phyloP scores from a whole-genome alignment of 202 grass and related monocot genomes.

The Musa balbisiana region DNA sequence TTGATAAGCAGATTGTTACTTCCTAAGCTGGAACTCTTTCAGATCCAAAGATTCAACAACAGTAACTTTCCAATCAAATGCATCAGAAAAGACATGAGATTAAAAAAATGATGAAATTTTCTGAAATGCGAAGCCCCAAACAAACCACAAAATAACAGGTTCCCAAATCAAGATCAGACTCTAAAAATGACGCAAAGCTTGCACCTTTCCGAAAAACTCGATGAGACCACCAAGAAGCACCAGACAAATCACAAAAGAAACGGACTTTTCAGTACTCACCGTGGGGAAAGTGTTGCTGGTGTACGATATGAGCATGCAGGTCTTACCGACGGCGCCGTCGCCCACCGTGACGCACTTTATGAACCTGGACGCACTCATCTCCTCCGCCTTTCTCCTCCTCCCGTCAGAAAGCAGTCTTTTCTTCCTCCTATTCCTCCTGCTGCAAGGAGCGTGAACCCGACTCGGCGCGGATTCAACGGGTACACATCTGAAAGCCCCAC shows the following conservation, averaged over 20 bases:
- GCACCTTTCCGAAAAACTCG: neutral
- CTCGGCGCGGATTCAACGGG: neutral
- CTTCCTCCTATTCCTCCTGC: neutral
- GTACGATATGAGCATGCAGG: conserved; percentile 7
- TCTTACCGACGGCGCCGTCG: neutral
- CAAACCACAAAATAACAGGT: too few species aligned
- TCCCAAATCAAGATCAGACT: too few species aligned
- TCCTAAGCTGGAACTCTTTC: too few species aligned
- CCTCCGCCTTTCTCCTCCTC: neutral
- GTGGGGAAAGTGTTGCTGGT: conserved; percentile 2
- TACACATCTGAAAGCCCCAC: neutral
- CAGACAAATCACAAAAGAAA: neutral
- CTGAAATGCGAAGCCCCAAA: neutral
- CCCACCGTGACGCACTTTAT: conserved; percentile 7
- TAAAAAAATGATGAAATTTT: neutral
- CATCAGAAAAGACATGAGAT: neutral
- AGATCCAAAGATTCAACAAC: too few species aligned
- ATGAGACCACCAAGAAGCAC: neutral
- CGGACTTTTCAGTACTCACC: neutral
- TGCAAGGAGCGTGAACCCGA: neutral
- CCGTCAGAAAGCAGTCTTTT: neutral
- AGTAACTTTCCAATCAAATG: neutral
- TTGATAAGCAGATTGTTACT: too few species aligned
- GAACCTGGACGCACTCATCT: conserved; percentile 4
- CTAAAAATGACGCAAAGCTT: too few species aligned